Conservation (phyloP, 164 flowering plant genomes). For the Tinospora cordifolia region DNA sequence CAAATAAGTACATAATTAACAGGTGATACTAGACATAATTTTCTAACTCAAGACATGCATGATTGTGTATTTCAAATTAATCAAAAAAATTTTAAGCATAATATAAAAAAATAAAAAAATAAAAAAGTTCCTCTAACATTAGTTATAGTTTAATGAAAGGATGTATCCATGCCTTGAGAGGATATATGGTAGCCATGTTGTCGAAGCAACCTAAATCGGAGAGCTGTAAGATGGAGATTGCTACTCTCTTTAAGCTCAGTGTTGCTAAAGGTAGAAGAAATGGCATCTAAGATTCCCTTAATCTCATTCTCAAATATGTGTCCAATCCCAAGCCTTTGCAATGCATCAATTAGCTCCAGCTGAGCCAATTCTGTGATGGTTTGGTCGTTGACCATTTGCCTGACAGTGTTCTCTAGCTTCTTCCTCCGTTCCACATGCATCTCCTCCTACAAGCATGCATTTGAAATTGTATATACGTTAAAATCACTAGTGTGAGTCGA, state of each 20-base stretch:
- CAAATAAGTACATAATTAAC: no score
- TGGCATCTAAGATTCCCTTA: not conserved
- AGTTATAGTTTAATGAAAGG: no score
- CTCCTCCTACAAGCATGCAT: not conserved
- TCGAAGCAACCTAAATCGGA: conserved; percentile 7
- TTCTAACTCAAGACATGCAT: no score
- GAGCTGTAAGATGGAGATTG: conserved; percentile 6
- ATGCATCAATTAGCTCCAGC: conserved; percentile 3
- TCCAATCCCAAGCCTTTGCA: conserved; percentile 8
- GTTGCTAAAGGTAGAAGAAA: not conserved
- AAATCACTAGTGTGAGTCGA: not conserved
- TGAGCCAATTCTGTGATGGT: not conserved
- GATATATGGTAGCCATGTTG: conserved; percentile 8
- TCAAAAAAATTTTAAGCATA: no score
- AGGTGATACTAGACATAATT: no score
- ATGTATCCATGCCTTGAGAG: no score
- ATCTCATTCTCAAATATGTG: conserved; percentile 10
- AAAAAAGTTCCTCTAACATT: no score
- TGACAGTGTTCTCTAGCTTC: not conserved
- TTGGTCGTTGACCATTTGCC: not conserved
- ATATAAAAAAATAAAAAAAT: no score
- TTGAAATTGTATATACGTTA: not conserved
- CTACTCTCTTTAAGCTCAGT: not conserved
- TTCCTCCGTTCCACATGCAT: not conserved
- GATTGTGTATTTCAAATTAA: no score